Conservation (phyloP, 1,284 basidiomycete genomes). For the Pseudozyma thailandica region DNA sequence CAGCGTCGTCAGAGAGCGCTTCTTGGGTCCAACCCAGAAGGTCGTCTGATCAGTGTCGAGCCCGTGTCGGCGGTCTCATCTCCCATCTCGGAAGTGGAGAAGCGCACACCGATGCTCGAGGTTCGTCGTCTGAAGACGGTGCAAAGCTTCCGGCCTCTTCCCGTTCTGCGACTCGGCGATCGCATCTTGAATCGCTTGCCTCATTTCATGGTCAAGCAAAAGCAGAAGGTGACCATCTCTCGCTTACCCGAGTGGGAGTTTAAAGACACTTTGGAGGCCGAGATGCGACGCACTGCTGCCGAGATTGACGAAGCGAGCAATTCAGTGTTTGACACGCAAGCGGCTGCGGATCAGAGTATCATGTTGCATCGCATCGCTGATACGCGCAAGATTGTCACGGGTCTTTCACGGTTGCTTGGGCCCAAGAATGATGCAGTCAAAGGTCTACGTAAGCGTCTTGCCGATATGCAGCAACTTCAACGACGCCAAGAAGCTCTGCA, state of each 20-base stretch:
- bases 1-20: slow-evolving; percentile 42
- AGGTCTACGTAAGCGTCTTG: slow-evolving; percentile 79
- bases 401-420: slow-evolving; percentile 79
- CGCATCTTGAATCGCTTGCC: slow-evolving; percentile 29
- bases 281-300: slow-evolving; percentile 51
- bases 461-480: slow-evolving; percentile 68
- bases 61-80: slow-evolving; percentile 20
- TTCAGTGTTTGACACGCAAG: slow-evolving; percentile 52
- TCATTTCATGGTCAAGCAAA: slow-evolving; percentile 30
- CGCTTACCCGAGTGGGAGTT: slow-evolving; percentile 48
- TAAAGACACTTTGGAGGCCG: slow-evolving; percentile 40
- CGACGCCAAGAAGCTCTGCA: slow-evolving; percentile 33
- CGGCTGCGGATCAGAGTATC: slow-evolving; percentile 65
- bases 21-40: slow-evolving; percentile 40
- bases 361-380: slow-evolving; percentile 80
- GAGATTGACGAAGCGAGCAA: slow-evolving; percentile 50
- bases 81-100: slow-evolving; percentile 31
- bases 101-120: slow-evolving; percentile 44
- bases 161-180: slow-evolving; percentile 18
- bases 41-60: slow-evolving; percentile 47
- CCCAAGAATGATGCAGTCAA: slow-evolving; percentile 86
- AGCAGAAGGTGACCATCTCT: slow-evolving; percentile 47
- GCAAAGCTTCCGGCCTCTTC: slow-evolving; percentile 19
- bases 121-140: slow-evolving; percentile 48
- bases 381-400: slow-evolving; percentile 83